A percentile compares a stretch with the other conserved stretches of the same genome.
phyloP scores from a whole-genome alignment of 2,329 filamentous ascomycete genomes.

The Fulvia fulva region DNA sequence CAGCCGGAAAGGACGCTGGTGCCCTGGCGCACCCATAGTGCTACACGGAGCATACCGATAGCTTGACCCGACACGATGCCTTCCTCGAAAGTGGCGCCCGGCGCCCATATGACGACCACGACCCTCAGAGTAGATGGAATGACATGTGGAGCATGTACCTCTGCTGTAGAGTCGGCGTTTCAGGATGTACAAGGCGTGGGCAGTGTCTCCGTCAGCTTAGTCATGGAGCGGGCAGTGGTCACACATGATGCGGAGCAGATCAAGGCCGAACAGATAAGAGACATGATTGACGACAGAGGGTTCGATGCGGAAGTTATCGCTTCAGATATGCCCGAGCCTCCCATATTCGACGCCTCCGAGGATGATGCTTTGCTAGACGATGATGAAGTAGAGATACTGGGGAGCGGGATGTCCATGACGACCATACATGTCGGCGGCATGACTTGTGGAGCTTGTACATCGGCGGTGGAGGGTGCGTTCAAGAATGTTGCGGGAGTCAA shows the following conservation, averaged over 20 bases:
- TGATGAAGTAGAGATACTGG: slow-evolving; percentile 19
- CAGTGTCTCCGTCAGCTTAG: slow-evolving; percentile 84
- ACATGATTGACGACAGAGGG: slow-evolving; percentile 85
- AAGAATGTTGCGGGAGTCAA: slow-evolving; percentile 75
- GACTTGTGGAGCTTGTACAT: slow-evolving; percentile 88
- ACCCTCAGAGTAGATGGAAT: slow-evolving; percentile 86
- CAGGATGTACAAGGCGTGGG: slow-evolving; percentile 75
- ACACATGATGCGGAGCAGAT: slow-evolving; percentile 78
- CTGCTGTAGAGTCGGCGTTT: slow-evolving; percentile 85
- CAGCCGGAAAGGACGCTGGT: not conserved
- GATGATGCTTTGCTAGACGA: slow-evolving; percentile 17
- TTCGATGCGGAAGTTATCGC: slow-evolving; percentile 69
- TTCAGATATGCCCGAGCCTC: slow-evolving; percentile 28
- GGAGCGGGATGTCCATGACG: slow-evolving; percentile 75
- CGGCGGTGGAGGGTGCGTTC: slow-evolving; percentile 90
- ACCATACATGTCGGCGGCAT: slow-evolving; percentile 86
- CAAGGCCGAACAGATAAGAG: slow-evolving; percentile 69
- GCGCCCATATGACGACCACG: slow-evolving; percentile 72
- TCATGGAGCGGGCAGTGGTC: slow-evolving; percentile 92
- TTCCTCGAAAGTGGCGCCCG: slow-evolving; percentile 16
- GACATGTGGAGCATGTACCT: slow-evolving; percentile 88
- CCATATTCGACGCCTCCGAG: slow-evolving; percentile 22
- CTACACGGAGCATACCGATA: not conserved
- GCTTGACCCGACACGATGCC: slow-evolving; percentile 16
- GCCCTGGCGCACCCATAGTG: not conserved